Base-by-base conservation (phyloP, 2,329 filamentous ascomycete species). In the Monosporascus sp. region DNA sequence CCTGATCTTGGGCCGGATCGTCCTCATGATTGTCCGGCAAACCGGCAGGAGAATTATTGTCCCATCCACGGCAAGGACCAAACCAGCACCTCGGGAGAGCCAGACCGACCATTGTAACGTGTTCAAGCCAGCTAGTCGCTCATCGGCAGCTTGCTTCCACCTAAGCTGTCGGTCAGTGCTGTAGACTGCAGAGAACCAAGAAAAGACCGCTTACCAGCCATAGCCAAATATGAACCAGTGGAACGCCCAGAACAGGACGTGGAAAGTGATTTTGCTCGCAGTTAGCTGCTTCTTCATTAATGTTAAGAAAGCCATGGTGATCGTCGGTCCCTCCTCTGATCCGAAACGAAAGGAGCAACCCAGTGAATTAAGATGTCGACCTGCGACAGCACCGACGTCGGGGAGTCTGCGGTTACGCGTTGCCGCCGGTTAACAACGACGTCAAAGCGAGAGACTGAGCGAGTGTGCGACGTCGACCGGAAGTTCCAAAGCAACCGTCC, bases 1-100 rank as follows among this genome's bases (percentile, higher is more conserved):
- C 70, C 85, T 83, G 59, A 96, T 74, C 76, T 95, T 96, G 26
- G 94, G 94, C 59, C 94, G 84, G 53, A 97, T 71, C 67, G 84
- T 88, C 69, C 90, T 84, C 68, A 99, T 81, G 35, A 97, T 75
- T 55, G 93, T 97, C 62, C 94, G 82, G 77, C 93, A 99, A 78
- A 99, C 96, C 7, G 94, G 94, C 55, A 99, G 78, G 27, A 99
- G 74, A 64, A 99, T 96, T 60, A 97, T 78, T 66, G 90, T 87
- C 52, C 84, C 85, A 74, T 99, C 92, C 52, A 96, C 81, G 1
- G 86, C 87, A 55, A 99, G 78, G 6, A 89, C 88, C 41, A 99
- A 75, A 63, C 91, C 94, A 51, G 94, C 93, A 68, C 93, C 94
- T 78, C 94, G 85, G 27, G 94, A 97, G 55, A 97, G 83, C 93